Percentiles rank a stretch among this genome's conserved stretches.
These are phyloP conservation scores for Calycina herbarum DNA, from an alignment of 2,329 filamentous ascomycete genomes.

Conservation along the genomic window DNA sequence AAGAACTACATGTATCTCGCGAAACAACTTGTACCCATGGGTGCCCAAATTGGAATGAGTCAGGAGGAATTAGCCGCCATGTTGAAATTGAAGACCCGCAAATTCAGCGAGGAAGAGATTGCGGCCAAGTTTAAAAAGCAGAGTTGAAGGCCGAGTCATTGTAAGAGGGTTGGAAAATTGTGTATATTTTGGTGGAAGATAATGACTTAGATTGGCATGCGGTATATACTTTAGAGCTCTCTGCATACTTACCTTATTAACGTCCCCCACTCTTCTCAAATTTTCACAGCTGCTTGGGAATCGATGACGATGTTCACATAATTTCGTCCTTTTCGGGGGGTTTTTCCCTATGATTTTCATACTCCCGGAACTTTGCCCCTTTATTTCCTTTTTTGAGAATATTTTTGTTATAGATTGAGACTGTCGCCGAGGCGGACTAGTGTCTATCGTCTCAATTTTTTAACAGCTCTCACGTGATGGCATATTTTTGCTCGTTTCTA, in stretches of 20 bases:
- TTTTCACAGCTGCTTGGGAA: neutral
- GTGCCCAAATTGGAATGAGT: conserved; percentile 66
- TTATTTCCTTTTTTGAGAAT: no score
- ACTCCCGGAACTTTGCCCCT: no score
- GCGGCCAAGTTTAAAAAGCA: conserved; percentile 50
- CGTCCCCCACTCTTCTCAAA: neutral
- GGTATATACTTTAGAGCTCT: neutral
- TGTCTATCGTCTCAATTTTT: no score
- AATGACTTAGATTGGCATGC: neutral
- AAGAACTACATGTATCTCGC: conserved; percentile 74
- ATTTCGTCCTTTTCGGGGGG: no score
- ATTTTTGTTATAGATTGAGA: no score
- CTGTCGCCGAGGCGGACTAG: no score
- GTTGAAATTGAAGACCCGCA: conserved; percentile 63
- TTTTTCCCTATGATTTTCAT: no score
- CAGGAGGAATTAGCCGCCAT: conserved; percentile 62
- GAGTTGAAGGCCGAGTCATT: neutral
- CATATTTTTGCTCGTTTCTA: no score
- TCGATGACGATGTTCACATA: neutral
- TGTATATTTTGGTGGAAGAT: neutral
- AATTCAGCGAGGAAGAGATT: conserved; percentile 67
- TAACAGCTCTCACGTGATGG: no score
- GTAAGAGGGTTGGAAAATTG: neutral
- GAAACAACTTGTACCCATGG: conserved; percentile 70
- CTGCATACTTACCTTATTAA: neutral